phyloP scores from a whole-genome alignment of 2,329 filamentous ascomycete species.

The Mollisia scopiformis region DNA sequence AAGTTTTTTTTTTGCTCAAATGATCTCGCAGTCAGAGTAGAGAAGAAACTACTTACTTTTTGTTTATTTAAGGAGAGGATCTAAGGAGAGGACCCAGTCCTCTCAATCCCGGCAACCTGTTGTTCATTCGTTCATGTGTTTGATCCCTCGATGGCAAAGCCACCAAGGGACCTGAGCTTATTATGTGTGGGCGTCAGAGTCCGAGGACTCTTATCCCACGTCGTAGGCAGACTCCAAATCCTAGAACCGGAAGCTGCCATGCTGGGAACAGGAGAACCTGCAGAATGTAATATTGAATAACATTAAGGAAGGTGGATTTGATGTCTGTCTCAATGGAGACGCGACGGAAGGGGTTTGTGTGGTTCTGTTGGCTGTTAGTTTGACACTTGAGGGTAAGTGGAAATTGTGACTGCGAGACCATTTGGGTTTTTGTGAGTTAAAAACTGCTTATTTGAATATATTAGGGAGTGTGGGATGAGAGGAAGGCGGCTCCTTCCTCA shows the following conservation, averaged over 20 bases:
- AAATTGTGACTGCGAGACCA: background rate
- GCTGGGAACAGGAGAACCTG: no score
- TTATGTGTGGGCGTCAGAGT: background rate
- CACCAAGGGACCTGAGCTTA: no score
- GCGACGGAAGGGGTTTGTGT: no score
- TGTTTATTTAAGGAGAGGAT: background rate
- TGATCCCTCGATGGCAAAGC: no score
- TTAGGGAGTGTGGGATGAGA: background rate
- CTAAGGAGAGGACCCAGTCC: no score
- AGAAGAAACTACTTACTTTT: background rate
- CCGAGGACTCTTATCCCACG: background rate
- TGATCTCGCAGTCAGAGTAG: background rate
- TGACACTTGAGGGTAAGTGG: background rate
- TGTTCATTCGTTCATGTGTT: no score
- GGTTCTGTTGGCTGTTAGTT: background rate
- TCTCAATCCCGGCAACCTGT: no score
- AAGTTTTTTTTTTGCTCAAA: background rate
- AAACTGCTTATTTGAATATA: background rate
- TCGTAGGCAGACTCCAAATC: background rate
- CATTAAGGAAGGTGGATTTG: no score
- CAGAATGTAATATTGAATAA: no score
- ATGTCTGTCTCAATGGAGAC: no score
- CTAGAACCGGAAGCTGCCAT: no score
- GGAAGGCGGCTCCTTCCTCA: no score
- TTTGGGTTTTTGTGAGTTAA: background rate